phyloP scores from a whole-genome alignment of 2,329 filamentous ascomycete species.

The Penicillium sp. region DNA sequence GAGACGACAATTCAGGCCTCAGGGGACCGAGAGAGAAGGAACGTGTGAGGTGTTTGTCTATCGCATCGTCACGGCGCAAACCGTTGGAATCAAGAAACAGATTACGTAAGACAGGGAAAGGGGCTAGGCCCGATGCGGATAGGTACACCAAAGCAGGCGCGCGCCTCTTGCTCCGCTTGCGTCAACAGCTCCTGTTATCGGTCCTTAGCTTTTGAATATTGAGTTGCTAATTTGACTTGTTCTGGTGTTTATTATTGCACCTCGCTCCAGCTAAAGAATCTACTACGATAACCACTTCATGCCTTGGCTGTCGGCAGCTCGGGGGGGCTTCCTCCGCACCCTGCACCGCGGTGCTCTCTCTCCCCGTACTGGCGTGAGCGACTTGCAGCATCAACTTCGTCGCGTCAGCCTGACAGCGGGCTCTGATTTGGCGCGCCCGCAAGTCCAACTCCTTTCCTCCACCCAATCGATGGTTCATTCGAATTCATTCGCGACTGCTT shows the following conservation, averaged over 20 bases:
- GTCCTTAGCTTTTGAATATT: background rate
- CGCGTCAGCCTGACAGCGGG: constrained; percentile 23
- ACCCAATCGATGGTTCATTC: constrained; percentile 13
- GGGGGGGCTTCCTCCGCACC: constrained; percentile 30
- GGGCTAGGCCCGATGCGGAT: constrained; percentile 20
- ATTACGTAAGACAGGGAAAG: background rate
- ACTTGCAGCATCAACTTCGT: constrained; percentile 25
- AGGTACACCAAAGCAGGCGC: constrained; percentile 21
- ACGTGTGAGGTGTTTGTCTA: background rate
- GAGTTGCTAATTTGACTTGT: background rate
- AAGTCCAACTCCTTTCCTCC: constrained; percentile 9
- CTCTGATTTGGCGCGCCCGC: constrained; percentile 11
- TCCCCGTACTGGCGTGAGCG: constrained; percentile 25
- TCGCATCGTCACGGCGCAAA: background rate
- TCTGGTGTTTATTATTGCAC: background rate
- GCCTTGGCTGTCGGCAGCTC: constrained; percentile 31
- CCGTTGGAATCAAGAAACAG: background rate
- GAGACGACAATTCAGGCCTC: constrained; percentile 1
- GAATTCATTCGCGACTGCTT: constrained; percentile 21
- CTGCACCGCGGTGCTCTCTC: constrained; percentile 24
- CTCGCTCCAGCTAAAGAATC: background rate
- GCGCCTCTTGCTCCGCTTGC: constrained; percentile 30
- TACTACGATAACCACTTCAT: constrained; percentile 16
- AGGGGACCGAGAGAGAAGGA: background rate
- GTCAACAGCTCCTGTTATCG: constrained; percentile 18